phyloP scores from a whole-genome alignment of 2,329 filamentous ascomycete genomes.

The Cladosporium sp. region DNA sequence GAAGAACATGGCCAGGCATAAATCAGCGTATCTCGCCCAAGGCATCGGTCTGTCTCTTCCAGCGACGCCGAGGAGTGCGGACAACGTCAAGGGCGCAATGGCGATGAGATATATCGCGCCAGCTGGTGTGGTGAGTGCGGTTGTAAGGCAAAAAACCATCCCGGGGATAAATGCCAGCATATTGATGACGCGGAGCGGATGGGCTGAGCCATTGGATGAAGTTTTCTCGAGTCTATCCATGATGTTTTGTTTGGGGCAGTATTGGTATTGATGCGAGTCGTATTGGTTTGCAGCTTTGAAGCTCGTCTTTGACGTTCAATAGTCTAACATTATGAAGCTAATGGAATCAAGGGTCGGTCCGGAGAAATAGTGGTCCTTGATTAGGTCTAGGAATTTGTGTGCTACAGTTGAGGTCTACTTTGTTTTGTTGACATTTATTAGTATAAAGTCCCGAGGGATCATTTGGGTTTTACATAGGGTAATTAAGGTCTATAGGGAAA shows the following conservation, averaged over 20 bases:
- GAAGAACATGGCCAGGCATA: slow-evolving; percentile 4
- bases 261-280: neutral
- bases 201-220: neutral
- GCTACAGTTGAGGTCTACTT: too few relatives aligned
- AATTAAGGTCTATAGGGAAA: too few relatives aligned
- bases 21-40: neutral
- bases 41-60: neutral
- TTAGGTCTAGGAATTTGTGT: too few relatives aligned
- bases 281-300: neutral
- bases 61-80: slow-evolving; percentile 6
- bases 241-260: neutral
- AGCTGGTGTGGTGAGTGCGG: neutral
- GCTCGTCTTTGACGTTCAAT: neutral
- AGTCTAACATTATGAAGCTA: neutral
- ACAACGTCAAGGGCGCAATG: slow-evolving; percentile 6
- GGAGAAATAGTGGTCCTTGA: neutral
- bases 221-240: neutral
- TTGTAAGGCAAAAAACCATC: neutral
- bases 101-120: slow-evolving; percentile 2
- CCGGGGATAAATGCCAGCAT: neutral
- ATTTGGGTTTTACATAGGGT: too few relatives aligned
- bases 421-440: too few relatives aligned
- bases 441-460: too few relatives aligned
- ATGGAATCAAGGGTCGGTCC: slow-evolving; percentile 3
- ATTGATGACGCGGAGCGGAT: slow-evolving; percentile 1